Conservation (phyloP, 352 stramenopile species). For the Phytophthora melonis region DNA sequence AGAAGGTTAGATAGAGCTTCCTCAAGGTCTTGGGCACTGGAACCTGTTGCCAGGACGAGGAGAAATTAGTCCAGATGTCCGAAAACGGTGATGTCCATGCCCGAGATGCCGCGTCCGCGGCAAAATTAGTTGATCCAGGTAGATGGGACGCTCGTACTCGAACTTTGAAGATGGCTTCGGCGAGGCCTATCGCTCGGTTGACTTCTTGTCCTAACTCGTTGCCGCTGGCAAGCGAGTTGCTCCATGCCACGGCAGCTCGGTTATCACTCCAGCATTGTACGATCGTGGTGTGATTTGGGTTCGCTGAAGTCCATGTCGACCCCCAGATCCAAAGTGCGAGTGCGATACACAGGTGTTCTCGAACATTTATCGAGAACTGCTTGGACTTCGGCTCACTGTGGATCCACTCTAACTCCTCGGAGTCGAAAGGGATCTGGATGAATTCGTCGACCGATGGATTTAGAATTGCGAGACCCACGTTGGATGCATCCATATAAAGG, state of each 20-base stretch:
- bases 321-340: neutral
- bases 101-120: neutral
- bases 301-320: neutral
- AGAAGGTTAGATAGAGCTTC: neutral
- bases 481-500: too few relatives aligned
- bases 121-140: neutral
- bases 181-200: neutral
- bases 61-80: neutral
- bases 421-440: too few relatives aligned
- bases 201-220: slow-evolving; percentile 1
- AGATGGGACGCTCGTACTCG: neutral
- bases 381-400: neutral
- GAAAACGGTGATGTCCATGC: neutral
- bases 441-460: too few relatives aligned
- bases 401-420: too few relatives aligned
- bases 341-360: neutral
- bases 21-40: neutral
- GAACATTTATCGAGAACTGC: neutral
- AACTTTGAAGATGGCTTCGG: neutral
- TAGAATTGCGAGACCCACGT: too few relatives aligned
- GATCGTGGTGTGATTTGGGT: neutral
- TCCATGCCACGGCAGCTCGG: neutral
- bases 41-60: neutral
- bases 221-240: neutral
- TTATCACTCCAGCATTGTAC: slow-evolving; percentile 3